Evolutionary conservation across 305 asterid genomes (phyloP).

Genomic region (Vinca major): DNA sequence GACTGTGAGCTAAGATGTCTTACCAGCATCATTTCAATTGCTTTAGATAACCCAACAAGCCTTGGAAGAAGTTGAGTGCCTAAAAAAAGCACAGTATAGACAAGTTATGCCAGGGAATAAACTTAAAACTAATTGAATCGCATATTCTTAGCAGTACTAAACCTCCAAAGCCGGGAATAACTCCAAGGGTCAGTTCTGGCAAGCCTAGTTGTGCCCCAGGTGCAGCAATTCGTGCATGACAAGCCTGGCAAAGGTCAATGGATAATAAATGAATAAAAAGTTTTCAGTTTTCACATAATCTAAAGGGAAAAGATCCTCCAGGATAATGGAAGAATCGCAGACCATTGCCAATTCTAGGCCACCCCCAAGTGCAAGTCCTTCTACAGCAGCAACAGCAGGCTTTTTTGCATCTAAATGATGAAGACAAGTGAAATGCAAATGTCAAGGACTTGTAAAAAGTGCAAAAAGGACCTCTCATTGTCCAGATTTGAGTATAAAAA

Average conservation of each 20-base stretch:
- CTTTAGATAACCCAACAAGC: conserved; percentile 79
- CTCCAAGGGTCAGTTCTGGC: conserved; percentile 93
- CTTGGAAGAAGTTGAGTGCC: conserved; percentile 98
- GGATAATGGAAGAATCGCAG: conserved; percentile 19
- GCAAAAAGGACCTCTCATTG: not conserved
- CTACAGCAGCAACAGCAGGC: conserved; percentile 88
- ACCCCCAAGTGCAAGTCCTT: conserved; percentile 97
- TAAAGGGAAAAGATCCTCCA: not conserved
- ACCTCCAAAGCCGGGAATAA: conserved; percentile 97
- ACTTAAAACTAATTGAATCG: not conserved
- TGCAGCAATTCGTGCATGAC: conserved; percentile 93
- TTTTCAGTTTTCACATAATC: not conserved
- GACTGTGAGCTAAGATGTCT: conserved; percentile 20
- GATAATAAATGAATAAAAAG: conserved; percentile 8
- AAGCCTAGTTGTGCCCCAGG: conserved; percentile 71
- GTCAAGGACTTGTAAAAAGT: not conserved
- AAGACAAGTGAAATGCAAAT: conserved; percentile 9
- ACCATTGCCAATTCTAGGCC: conserved; percentile 94
- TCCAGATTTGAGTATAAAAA: not conserved
- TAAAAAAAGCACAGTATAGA: conserved; percentile 24
- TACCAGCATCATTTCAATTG: conserved; percentile 87
- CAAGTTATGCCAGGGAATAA: conserved; percentile 13
- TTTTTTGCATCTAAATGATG: conserved; percentile 55
- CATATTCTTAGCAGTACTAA: conserved; percentile 13
- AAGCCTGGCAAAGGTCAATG: conserved; percentile 41